Percentiles rank a stretch among this genome's conserved stretches.
These are phyloP conservation scores for Trichoderma gamsii DNA, from an alignment of 495 filamentous ascomycete genomes.

Conservation along the genomic window DNA sequence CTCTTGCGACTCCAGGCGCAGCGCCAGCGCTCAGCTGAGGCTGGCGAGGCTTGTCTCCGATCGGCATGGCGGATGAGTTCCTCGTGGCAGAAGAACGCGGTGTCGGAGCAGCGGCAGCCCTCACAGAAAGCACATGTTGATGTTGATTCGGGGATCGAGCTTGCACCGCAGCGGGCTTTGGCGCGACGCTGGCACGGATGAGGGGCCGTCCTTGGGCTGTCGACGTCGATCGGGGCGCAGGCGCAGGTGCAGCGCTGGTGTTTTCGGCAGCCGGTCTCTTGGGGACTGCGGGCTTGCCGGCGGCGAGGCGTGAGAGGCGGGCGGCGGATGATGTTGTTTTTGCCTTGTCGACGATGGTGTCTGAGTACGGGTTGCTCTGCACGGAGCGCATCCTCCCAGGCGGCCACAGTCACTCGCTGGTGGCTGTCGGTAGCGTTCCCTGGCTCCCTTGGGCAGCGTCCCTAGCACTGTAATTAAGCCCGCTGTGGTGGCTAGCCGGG, in stretches of 20 bases:
- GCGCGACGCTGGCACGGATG: constrained; percentile 3
- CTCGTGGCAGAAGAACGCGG: constrained; percentile 16
- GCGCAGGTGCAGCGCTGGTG: not conserved
- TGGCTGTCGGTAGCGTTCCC: not conserved
- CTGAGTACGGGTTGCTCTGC: not conserved
- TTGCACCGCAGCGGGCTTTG: not conserved
- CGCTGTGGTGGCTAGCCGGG: constrained; percentile 4
- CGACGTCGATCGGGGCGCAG: not conserved
- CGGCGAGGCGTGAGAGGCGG: constrained; percentile 7
- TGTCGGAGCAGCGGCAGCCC: constrained; percentile 18
- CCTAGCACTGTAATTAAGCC: not conserved
- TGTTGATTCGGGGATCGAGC: not conserved
- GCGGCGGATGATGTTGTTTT: not conserved
- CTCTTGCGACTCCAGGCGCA: constrained; percentile 31
- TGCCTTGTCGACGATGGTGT: constrained; percentile 3
- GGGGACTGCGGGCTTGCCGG: not conserved
- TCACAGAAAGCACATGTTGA: constrained; percentile 9
- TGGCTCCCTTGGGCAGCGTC: not conserved
- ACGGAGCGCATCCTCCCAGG: not conserved
- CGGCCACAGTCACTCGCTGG: not conserved
- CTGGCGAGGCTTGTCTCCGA: constrained; percentile 26
- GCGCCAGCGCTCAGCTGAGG: constrained; percentile 32
- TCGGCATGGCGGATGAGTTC: constrained; percentile 15
- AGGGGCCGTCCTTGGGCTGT: not conserved
- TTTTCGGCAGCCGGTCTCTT: not conserved